Base-by-base conservation (phyloP, 208 protist species). In the Angomonas desouzai region DNA sequence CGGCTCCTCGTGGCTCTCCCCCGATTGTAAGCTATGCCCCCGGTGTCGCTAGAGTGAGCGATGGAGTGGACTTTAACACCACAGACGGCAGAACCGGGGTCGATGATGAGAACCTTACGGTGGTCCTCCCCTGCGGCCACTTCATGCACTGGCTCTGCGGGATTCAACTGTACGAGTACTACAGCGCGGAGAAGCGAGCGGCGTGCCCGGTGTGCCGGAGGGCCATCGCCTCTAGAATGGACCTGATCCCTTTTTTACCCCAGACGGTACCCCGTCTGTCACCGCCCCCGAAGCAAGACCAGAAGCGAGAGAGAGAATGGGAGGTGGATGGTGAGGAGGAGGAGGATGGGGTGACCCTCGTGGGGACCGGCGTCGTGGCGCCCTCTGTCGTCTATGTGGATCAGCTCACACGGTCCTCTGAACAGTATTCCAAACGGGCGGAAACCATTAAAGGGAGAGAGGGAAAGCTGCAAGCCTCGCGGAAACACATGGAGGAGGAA, bases 181-280 rank as follows among this genome's bases (percentile, higher is more conserved):
- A 61, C 4, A 64, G 62, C 2, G 67, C 58, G 10, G 43, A 62
- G 10, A 29, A 43, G 23, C 38, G 62, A 7, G 48, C 60, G 16
- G 65, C 55, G 10, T 94, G 89, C 67, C 89, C 89, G 6, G 85
- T 94, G 38, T 94, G 89, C 62, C 82, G 89, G 25, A 45, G 49
- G 25, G 60, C 59, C 3, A 48, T 94, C 32, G 32, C 28, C 27
- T 43, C 47, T 0, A 18, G 25, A 16, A 22, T 34, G 0, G 77
- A 91, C 30, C 32, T 87, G 22, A 58, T 87, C n/a, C 57, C 69
- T 0, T 87, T 92, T 57, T n/a, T 45, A 13, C 86, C 30, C 18
- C 3, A 36, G 20, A 36, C 30, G 4, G 18, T 45, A 6, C 55
- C 32, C 2, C 55, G 2, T 11, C 55, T 9, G 2, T 2, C 28